Evolutionary conservation across 108 stramenopile genomes (phyloP).

Genomic region (Fragilaria crotonensis): DNA sequence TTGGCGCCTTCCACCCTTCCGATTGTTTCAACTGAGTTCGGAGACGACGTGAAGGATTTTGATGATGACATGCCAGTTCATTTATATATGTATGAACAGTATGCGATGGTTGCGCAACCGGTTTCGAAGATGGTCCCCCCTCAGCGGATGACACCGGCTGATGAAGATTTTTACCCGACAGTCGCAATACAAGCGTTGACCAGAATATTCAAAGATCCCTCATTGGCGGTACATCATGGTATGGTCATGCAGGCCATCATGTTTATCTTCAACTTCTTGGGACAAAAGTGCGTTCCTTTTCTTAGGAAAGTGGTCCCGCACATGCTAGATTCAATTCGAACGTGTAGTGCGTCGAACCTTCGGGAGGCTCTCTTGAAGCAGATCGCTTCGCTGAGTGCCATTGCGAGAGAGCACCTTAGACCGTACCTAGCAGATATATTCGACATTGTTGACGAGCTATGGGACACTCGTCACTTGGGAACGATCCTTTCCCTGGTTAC

Average conservation of each 20-base stretch:
- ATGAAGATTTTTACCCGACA: constrained; percentile 90
- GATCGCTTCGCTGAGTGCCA: constrained; percentile 72
- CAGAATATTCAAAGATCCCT: constrained; percentile 80
- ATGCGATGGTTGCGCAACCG: constrained; percentile 83
- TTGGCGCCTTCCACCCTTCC: constrained; percentile 5
- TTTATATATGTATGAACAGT: constrained; percentile 85
- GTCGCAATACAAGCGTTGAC: constrained; percentile 88
- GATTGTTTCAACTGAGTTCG: not conserved
- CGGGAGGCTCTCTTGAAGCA: constrained; percentile 89
- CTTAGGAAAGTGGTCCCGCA: constrained; percentile 84
- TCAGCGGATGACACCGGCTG: constrained; percentile 56
- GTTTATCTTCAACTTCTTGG: constrained; percentile 90
- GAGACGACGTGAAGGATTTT: constrained; percentile 16
- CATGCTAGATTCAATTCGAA: constrained; percentile 69
- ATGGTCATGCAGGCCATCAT: constrained; percentile 91
- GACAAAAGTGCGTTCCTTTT: constrained; percentile 81
- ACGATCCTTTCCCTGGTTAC: constrained; percentile 78
- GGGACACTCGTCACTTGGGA: constrained; percentile 80
- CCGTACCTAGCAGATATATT: constrained; percentile 89
- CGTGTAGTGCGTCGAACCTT: constrained; percentile 70
- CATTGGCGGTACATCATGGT: constrained; percentile 86
- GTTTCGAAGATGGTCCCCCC: constrained; percentile 54
- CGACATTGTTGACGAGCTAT: constrained; percentile 81
- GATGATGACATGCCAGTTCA: constrained; percentile 78
- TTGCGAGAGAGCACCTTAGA: constrained; percentile 80